Base-by-base conservation (phyloP, 1,139 yeast species). In the Suhomyces terraborum region DNA sequence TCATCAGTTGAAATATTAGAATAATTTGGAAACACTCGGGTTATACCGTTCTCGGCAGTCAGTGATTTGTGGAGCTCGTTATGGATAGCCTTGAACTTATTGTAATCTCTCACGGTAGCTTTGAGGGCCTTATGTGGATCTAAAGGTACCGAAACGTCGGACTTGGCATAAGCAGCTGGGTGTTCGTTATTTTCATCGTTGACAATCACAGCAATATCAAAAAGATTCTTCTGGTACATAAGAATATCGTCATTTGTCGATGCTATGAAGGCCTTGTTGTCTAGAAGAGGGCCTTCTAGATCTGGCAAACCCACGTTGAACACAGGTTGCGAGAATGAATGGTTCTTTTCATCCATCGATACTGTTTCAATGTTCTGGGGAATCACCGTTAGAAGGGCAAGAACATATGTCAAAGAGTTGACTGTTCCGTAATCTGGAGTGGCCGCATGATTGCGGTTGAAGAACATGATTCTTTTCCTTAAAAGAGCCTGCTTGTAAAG, bases 221-320 rank as follows among this genome's bases (percentile, higher is more conserved):
- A 86, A 2, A 82, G 52, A 12, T 73, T 72, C 8, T 61, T 59
- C 49, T 80, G 83, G 45, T 74, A 80, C 53, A 80, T 63, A 35
- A 86, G 57, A 18, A 87, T 79, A 44, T 81, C 85, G 57, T 88
- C 96, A 39, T 84, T 79, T 1, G 95, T 84, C 13, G 80, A 73
- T 1, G 85, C 93, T 31, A 85, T 67, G 54, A 64, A 82, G 1
- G 78, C 76, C 23, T 57, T 48, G 5, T 56, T 36, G 35, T 54
- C 39, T 9, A 55, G 26, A 34, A 58, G 41, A 3, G 46, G 47
- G 21, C 49, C 55, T 23, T 42, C 36, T 38, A 78, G 66, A 54
- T 86, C 93, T 40, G 75, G 73, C 23, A 86, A 73, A 13, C 88
- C 84, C 18, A 85, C 73, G 30, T 82, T 82, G 60, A 79, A 87